Evolutionary conservation across 2,329 filamentous ascomycete genomes (phyloP).

Genomic region (Endocalyx cinctus): DNA sequence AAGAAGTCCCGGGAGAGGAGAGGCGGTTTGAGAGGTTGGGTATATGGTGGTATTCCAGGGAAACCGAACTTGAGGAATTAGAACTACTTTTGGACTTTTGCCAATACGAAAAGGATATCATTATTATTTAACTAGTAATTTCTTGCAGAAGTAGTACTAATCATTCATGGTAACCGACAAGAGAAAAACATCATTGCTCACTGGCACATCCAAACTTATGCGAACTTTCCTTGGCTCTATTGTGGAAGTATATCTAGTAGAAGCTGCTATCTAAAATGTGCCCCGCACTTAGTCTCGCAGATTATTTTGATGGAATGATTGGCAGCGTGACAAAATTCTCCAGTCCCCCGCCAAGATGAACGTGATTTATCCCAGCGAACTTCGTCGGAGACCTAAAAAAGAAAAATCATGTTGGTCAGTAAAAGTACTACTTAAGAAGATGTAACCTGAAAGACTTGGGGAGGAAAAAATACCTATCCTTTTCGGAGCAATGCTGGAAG

Average conservation of each 20-base stretch:
- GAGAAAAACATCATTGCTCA: too few relatives aligned
- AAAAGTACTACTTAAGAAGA: neutral
- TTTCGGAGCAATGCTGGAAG: conserved; percentile 39
- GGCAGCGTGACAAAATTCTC: conserved; percentile 44
- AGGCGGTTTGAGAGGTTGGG: conserved; percentile 6
- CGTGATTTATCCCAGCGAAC: conserved; percentile 40
- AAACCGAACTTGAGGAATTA: too few relatives aligned
- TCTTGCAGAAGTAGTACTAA: too few relatives aligned
- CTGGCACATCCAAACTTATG: too few relatives aligned
- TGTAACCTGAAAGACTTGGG: neutral
- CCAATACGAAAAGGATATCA: too few relatives aligned
- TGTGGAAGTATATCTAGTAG: too few relatives aligned
- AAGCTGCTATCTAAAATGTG: too few relatives aligned
- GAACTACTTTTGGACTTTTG: too few relatives aligned
- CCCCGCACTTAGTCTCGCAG: neutral
- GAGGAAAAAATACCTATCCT: conserved; percentile 30
- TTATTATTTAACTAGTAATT: too few relatives aligned
- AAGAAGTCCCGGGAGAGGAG: neutral
- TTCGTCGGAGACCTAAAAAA: conserved; percentile 29
- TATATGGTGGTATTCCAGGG: too few relatives aligned
- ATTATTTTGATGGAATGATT: conserved; percentile 33
- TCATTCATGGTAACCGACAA: too few relatives aligned
- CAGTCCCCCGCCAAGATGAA: conserved; percentile 39
- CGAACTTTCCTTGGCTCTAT: too few relatives aligned
- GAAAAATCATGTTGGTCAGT: neutral